Conservation (phyloP, 495 filamentous ascomycete species). For the Thozetella sp. region DNA sequence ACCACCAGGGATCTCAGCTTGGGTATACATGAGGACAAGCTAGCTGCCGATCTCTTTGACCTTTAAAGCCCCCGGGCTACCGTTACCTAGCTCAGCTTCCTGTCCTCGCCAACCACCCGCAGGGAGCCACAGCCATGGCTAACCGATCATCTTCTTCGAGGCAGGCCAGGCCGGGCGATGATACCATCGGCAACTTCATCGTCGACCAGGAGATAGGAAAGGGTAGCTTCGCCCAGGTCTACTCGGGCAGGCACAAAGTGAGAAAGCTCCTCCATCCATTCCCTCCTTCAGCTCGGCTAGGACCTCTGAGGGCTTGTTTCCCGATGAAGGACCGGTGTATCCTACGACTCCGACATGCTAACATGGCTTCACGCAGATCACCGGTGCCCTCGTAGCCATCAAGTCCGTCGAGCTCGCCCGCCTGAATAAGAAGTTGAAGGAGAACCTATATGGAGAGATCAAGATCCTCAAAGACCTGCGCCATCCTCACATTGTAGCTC, state of each 20-base stretch:
- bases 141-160: slow-evolving; percentile 35
- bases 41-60: slow-evolving; percentile 39
- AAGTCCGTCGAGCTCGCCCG: slow-evolving; percentile 91
- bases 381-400: slow-evolving; percentile 78
- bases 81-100: slow-evolving; percentile 31
- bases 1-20: slow-evolving; percentile 5
- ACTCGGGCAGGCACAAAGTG: slow-evolving; percentile 82
- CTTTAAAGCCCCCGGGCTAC: slow-evolving; percentile 49
- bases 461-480: slow-evolving; percentile 88
- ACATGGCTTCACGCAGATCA: slow-evolving; percentile 46
- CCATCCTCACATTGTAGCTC: slow-evolving; percentile 94
- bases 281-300: slow-evolving; percentile 1
- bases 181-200: slow-evolving; percentile 75
- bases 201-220: slow-evolving; percentile 86
- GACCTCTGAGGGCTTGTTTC: no score
- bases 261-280: slow-evolving; percentile 32
- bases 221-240: slow-evolving; percentile 95
- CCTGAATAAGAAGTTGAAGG: slow-evolving; percentile 92
- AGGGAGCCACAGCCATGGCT: slow-evolving; percentile 53
- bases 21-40: slow-evolving; percentile 50
- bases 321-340: no score
- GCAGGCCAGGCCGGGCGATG: slow-evolving; percentile 48
- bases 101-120: slow-evolving; percentile 40
- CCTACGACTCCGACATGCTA: slow-evolving; percentile 31
- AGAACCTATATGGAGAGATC: slow-evolving; percentile 94